Base-by-base conservation (phyloP, 1,284 basidiomycete genomes). In the Sanghuangporus baumii region DNA sequence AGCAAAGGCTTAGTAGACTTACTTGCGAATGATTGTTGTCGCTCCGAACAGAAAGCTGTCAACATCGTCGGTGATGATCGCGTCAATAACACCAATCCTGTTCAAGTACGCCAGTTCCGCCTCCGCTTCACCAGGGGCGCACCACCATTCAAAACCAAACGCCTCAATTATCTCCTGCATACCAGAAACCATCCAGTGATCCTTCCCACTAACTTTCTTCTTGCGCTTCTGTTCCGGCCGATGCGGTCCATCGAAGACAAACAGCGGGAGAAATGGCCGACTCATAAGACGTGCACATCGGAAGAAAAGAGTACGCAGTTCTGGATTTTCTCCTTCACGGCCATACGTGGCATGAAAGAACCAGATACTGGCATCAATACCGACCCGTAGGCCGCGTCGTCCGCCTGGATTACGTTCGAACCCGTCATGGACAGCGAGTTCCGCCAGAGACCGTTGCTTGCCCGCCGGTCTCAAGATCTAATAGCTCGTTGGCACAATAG, bases 71-170 rank as follows among this genome's bases (percentile, higher is more conserved):
- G 94, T 94, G 41, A 97, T 78, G 9, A 98, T 84, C 0, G 88
- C 93, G 71, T 99, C 96, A 59, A 98, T 89, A 60, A 90, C 74
- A 0, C 93, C 93, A 38, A 88, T 83, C 3, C 79, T 76, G 69
- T 93, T 94, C 66, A 98, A 79, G 65, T 89, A 88, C 0, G 96
- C 96, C 0, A 99, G 80, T 71, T 99, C 96, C 0, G 96, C 96
- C 74, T 99, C 96, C 0, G 96, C 96, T 74, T 98, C 96, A 11
- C 94, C 96, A 0, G 93, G 93, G 5, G 96, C 96, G 71, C 83
- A 86, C 71, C 87, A 81, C 85, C 88, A 93, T 71, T 94, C 90
- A 67, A 93, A 93, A 0, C 95, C 94, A 75, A 96, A 96, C 0
- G 90, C 88, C 59, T 91, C 86, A 4, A 97, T 86, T 59, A 98